A percentile compares a stretch with the other conserved stretches of the same genome.
phyloP scores from a whole-genome alignment of 345 rosid genomes.

The Anastatica hierochuntica region DNA sequence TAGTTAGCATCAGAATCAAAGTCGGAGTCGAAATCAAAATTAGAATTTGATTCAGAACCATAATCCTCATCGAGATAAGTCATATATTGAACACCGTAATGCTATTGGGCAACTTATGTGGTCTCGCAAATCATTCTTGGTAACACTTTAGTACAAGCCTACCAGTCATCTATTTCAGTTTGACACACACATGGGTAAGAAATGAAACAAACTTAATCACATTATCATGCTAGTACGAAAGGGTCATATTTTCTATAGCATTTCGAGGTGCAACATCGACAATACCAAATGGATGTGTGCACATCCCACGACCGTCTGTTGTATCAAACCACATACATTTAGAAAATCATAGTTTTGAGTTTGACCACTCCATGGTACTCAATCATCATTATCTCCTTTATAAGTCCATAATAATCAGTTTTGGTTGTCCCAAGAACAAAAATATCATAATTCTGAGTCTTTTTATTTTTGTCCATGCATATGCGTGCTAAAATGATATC shows the following conservation, averaged over 20 bases:
- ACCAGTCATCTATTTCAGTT: background rate
- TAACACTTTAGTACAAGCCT: background rate
- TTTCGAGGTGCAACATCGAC: background rate
- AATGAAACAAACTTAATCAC: background rate
- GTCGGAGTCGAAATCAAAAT: too few species aligned
- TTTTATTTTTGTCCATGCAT: too few species aligned
- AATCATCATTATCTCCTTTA: background rate
- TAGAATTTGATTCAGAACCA: too few species aligned
- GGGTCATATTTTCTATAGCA: background rate
- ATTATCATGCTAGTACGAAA: background rate
- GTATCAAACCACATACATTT: background rate
- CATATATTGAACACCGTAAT: too few species aligned
- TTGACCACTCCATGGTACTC: background rate
- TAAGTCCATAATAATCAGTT: background rate
- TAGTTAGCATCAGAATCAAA: too few species aligned
- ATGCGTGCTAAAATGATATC: too few species aligned
- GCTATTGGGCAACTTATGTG: too few species aligned
- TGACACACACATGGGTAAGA: background rate
- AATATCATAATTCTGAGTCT: background rate
- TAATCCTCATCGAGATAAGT: too few species aligned
- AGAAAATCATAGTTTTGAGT: background rate
- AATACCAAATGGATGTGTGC: background rate
- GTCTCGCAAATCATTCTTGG: background rate
- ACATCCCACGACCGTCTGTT: background rate
- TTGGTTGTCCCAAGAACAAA: background rate